A percentile compares a stretch with the other conserved stretches of the same genome.
Evolutionary conservation across 192 early-diverging fungal genomes (phyloP).

Genomic region (Coemansia sp.): DNA sequence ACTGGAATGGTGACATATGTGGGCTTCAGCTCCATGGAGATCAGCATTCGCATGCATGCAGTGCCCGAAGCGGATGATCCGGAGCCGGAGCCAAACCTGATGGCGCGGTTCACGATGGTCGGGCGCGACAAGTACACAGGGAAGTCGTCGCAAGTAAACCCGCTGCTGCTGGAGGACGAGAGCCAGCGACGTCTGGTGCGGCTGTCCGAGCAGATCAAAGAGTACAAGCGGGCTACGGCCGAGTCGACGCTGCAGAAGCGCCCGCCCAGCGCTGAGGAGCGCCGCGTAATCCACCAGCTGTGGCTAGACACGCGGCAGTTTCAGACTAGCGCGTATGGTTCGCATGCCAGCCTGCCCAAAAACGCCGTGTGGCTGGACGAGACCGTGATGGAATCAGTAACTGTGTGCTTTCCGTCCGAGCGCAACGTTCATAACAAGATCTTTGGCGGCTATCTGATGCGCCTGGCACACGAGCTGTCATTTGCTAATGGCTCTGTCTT

Average conservation of each 20-base stretch:
- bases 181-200: slow-evolving; percentile 69
- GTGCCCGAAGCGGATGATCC: slow-evolving; percentile 35
- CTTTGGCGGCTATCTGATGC: slow-evolving; percentile 81
- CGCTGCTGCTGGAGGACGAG: slow-evolving; percentile 68
- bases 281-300: slow-evolving; percentile 72
- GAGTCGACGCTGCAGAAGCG: slow-evolving; percentile 58
- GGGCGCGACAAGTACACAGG: slow-evolving; percentile 68
- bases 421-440: slow-evolving; percentile 79
- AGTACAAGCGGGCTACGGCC: slow-evolving; percentile 52
- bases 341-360: slow-evolving; percentile 34
- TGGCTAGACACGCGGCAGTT: slow-evolving; percentile 72
- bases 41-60: slow-evolving; percentile 65
- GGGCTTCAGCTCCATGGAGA: slow-evolving; percentile 88
- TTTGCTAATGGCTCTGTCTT: slow-evolving; percentile 74
- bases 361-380: slow-evolving; percentile 72
- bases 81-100: slow-evolving; percentile 61
- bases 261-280: slow-evolving; percentile 79
- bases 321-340: slow-evolving; percentile 35
- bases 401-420: slow-evolving; percentile 71
- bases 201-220: slow-evolving; percentile 65
- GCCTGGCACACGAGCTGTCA: slow-evolving; percentile 80
- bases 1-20: slow-evolving; percentile 81
- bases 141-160: slow-evolving; percentile 70
- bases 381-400: slow-evolving; percentile 68
- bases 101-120: slow-evolving; percentile 88